These are phyloP conservation scores for Zygosaccharomyces bailii DNA, from an alignment of 805 yeast genomes.

Conservation along the genomic window DNA sequence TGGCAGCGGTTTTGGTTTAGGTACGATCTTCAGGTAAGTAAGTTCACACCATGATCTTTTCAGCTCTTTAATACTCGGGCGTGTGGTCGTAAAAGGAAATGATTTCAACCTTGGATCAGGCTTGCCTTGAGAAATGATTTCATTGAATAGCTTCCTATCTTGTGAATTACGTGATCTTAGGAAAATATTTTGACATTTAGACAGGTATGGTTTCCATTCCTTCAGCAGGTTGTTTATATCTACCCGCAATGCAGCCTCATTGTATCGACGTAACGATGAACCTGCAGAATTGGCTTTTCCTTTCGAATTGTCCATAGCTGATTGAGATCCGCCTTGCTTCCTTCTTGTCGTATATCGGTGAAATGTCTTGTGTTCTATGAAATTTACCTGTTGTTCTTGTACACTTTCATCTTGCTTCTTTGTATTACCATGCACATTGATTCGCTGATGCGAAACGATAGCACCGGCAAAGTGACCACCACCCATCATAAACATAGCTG, in stretches of 20 bases:
- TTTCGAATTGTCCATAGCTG: constrained; percentile 84
- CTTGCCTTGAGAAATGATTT: constrained; percentile 48
- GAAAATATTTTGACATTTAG: constrained; percentile 65
- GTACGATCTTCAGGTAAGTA: constrained; percentile 52
- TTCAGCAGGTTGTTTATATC: constrained; percentile 71
- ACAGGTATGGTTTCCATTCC: constrained; percentile 60
- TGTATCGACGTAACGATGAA: constrained; percentile 80
- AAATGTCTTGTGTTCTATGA: constrained; percentile 76
- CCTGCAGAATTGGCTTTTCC: constrained; percentile 98
- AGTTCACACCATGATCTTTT: constrained; percentile 81
- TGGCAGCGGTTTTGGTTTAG: constrained; percentile 49
- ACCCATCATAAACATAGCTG: constrained; percentile 89
- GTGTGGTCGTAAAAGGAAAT: constrained; percentile 85
- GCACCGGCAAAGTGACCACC: constrained; percentile 99
- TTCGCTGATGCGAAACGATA: constrained; percentile 68
- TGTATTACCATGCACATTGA: constrained; percentile 53
- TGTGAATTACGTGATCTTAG: constrained; percentile 76
- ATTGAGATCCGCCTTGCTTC: constrained; percentile 96
- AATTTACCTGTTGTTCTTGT: constrained; percentile 59
- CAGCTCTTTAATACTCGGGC: constrained; percentile 80
- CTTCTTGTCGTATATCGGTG: constrained; percentile 95
- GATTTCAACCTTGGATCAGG: constrained; percentile 61
- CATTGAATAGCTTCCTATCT: constrained; percentile 62
- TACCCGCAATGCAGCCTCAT: constrained; percentile 74
- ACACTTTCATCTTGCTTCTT: constrained; percentile 46